A percentile compares a stretch with the other conserved stretches of the same genome.
Conservation (phyloP, 2,329 filamentous ascomycete genomes). For the Aspergillus sp. region DNA sequence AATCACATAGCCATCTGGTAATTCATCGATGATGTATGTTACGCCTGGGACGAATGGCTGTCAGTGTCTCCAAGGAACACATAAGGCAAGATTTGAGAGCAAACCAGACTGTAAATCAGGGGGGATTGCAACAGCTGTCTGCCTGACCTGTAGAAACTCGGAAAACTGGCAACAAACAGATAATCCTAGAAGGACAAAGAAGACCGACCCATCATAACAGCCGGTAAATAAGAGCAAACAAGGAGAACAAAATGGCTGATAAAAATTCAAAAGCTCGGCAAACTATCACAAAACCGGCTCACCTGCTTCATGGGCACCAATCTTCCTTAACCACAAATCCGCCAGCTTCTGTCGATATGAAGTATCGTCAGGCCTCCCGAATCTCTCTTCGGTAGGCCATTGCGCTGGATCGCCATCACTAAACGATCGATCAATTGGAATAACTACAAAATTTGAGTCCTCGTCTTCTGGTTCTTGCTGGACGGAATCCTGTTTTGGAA, state of each 20-base stretch:
- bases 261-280: constrained; percentile 1
- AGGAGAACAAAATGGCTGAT: background rate
- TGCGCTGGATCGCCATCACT: constrained; percentile 39
- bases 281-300: constrained; percentile 15
- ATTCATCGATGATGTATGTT: constrained; percentile 51
- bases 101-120: background rate
- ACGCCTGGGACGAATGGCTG: constrained; percentile 31
- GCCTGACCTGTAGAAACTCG: background rate
- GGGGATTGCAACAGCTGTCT: background rate
- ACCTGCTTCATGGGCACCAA: constrained; percentile 40
- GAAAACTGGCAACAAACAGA: background rate
- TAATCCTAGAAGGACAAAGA: background rate
- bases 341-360: constrained; percentile 51
- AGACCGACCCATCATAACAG: background rate
- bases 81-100: background rate
- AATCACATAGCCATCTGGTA: constrained; percentile 57
- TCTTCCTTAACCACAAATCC: constrained; percentile 48
- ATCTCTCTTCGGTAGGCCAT: constrained; percentile 39
- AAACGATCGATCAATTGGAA: constrained; percentile 34
- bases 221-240: background rate
- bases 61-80: background rate
- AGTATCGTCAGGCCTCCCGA: constrained; percentile 39
- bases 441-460: constrained; percentile 23
- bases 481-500: background rate
- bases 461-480: constrained; percentile 15